These are phyloP conservation scores for Nannochloropsis oceanica DNA, from an alignment of 108 stramenopile genomes.

Conservation along the genomic window DNA sequence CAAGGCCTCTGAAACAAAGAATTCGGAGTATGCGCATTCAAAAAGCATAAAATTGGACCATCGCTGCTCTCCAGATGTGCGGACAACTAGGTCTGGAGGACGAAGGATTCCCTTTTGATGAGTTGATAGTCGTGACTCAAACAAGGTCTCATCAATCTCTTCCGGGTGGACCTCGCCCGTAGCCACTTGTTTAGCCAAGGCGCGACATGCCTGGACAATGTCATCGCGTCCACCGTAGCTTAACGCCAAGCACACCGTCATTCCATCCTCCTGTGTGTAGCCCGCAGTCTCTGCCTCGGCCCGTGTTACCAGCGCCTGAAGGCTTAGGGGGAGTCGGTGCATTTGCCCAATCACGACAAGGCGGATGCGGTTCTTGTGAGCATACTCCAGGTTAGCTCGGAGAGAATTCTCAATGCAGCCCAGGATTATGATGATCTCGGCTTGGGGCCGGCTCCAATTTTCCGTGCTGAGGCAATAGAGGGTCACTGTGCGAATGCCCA, in stretches of 20 bases:
- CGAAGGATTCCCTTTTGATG: conserved; percentile 12
- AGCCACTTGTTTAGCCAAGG: conserved; percentile 16
- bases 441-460: conserved; percentile 56
- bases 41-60: conserved; percentile 73
- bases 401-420: background rate
- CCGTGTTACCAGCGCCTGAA: conserved; percentile 31
- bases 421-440: background rate
- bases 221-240: conserved; percentile 76
- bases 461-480: conserved; percentile 79
- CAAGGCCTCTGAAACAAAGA: conserved; percentile 45
- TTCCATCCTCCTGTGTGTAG: background rate
- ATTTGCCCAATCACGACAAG: conserved; percentile 55
- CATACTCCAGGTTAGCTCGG: conserved; percentile 12
- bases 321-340: conserved; percentile 44
- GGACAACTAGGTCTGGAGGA: conserved; percentile 56
- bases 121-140: conserved; percentile 8
- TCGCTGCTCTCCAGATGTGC: conserved; percentile 67
- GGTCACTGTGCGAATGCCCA: conserved; percentile 41
- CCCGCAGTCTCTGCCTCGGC: conserved; percentile 35
- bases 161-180: conserved; percentile 29
- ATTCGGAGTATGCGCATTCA: conserved; percentile 62
- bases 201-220: conserved; percentile 48
- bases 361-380: conserved; percentile 43
- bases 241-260: conserved; percentile 64
- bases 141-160: conserved; percentile 17